Evolutionary conservation across 805 yeast species (phyloP).

Genomic region (Starmerella riodocensis): DNA sequence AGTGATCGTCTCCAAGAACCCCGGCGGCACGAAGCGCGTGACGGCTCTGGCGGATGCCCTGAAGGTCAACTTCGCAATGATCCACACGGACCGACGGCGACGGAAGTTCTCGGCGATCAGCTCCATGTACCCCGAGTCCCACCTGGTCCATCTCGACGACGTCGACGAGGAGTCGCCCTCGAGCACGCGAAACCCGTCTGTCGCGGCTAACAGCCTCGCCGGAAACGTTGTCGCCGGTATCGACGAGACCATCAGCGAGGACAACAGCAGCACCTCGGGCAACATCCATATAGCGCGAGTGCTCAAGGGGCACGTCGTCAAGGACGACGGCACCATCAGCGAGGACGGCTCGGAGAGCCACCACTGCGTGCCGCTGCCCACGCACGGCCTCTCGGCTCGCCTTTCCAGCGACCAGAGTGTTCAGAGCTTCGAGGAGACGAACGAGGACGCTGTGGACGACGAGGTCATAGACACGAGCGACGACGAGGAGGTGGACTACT

Average conservation of each 20-base stretch:
- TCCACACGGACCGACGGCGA: constrained; percentile 94
- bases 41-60: constrained; percentile 95
- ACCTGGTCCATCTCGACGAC: constrained; percentile 19
- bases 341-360: not conserved
- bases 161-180: constrained; percentile 8
- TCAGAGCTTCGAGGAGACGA: not conserved
- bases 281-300: constrained; percentile 85
- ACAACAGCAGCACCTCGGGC: constrained; percentile 21
- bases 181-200: not conserved
- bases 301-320: constrained; percentile 92
- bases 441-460: constrained; percentile 3
- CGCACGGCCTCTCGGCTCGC: constrained; percentile 34
- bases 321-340: constrained; percentile 10
- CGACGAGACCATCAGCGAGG: constrained; percentile 5
- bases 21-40: constrained; percentile 97
- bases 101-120: constrained; percentile 41
- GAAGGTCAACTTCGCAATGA: constrained; percentile 95
- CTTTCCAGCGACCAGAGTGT: constrained; percentile 16
- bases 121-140: constrained; percentile 21
- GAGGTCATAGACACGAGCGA: constrained; percentile 12
- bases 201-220: constrained; percentile 1
- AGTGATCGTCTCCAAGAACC: constrained; percentile 96
- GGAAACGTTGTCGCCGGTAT: constrained; percentile 12
- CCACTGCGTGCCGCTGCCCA: not conserved
- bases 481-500: constrained; percentile 66